Conservation (phyloP, 208 protist genomes). For the Crithidia bombi region DNA sequence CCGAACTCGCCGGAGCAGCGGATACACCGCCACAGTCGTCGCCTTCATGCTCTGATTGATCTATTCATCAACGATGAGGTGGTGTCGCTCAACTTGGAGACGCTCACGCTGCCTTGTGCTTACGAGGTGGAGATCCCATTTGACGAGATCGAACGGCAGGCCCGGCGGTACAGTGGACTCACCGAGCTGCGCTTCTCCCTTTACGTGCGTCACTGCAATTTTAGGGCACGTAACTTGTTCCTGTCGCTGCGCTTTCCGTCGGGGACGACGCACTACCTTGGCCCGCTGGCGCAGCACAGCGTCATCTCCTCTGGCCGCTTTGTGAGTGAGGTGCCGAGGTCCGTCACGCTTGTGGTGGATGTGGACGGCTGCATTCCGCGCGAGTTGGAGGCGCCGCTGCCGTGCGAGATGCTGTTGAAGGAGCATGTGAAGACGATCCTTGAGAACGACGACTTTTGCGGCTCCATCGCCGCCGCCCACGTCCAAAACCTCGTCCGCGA, state of each 20-base stretch:
- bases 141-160: neutral
- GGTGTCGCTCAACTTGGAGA: slow-evolving; percentile 18
- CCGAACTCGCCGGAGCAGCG: neutral
- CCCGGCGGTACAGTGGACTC: slow-evolving; percentile 28
- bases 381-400: slow-evolving; percentile 35
- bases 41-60: slow-evolving; percentile 24
- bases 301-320: slow-evolving; percentile 48
- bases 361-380: slow-evolving; percentile 37
- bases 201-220: slow-evolving; percentile 18
- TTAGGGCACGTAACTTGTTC: slow-evolving; percentile 25
- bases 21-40: neutral
- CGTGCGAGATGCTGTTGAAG: slow-evolving; percentile 70
- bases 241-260: slow-evolving; percentile 33
- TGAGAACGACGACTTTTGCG: slow-evolving; percentile 75
- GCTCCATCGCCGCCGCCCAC: slow-evolving; percentile 64
- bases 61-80: slow-evolving; percentile 19
- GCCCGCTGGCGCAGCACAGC: slow-evolving; percentile 26
- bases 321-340: slow-evolving; percentile 39
- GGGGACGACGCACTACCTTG: slow-evolving; percentile 45
- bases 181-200: slow-evolving; percentile 31
- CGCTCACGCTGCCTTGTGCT: slow-evolving; percentile 25
- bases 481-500: slow-evolving; percentile 76
- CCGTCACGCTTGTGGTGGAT: slow-evolving; percentile 38
- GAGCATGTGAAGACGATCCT: slow-evolving; percentile 68
- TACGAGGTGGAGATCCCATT: slow-evolving; percentile 19